A percentile compares a stretch with the other conserved stretches of the same genome.
These are phyloP conservation scores for Thalassiosira profunda DNA, from an alignment of 108 stramenopile genomes.

Conservation along the genomic window DNA sequence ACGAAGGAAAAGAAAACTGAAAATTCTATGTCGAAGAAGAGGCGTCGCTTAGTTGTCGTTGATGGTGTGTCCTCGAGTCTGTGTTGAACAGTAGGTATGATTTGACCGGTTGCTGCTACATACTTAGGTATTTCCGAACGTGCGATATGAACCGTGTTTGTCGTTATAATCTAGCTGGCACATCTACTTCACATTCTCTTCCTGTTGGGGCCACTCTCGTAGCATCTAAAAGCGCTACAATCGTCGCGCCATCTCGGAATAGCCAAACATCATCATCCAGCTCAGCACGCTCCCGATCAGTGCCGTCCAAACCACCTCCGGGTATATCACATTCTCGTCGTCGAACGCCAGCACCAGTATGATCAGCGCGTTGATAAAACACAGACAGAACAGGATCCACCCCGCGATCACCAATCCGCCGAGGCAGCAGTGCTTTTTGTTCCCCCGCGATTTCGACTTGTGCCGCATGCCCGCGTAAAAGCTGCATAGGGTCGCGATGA, in stretches of 20 bases:
- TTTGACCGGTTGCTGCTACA: too few species aligned
- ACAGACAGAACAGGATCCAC: constrained; percentile 12
- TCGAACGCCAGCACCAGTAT: constrained; percentile 23
- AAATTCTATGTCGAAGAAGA: too few species aligned
- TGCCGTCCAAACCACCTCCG: constrained; percentile 2
- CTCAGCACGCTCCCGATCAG: constrained; percentile 6
- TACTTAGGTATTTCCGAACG: too few species aligned
- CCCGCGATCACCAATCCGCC: constrained; percentile 12
- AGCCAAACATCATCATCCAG: constrained; percentile 21
- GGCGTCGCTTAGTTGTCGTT: too few species aligned
- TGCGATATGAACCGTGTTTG: too few species aligned
- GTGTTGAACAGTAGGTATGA: too few species aligned
- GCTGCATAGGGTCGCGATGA: constrained; percentile 1
- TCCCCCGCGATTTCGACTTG: background rate
- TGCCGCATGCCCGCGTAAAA: constrained; percentile 15
- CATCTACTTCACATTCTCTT: too few species aligned
- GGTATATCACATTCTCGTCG: constrained; percentile 9
- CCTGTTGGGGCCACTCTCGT: too few species aligned
- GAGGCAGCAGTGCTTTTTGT: constrained; percentile 14
- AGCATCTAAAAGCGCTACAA: too few species aligned
- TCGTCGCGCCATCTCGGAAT: constrained; percentile 23
- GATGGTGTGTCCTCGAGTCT: too few species aligned
- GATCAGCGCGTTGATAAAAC: constrained; percentile 7
- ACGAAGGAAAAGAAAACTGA: too few species aligned
- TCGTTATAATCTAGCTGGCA: too few species aligned